Percentiles rank a stretch among this genome's conserved stretches.
phyloP scores from a whole-genome alignment of 345 rosid genomes.

The Pseudoturritis turrita region DNA sequence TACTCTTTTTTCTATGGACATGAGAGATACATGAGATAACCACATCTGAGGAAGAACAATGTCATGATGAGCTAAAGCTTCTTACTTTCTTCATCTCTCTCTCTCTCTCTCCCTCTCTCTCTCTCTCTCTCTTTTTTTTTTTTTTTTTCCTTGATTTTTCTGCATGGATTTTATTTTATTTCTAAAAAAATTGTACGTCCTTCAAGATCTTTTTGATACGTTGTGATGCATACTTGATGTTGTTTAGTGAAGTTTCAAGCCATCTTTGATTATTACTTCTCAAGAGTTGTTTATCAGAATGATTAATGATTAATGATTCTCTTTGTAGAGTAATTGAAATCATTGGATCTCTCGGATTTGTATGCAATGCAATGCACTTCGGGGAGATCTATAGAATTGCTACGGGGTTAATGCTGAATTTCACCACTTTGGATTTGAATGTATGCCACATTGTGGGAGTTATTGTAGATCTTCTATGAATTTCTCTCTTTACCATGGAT shows the following conservation, averaged over 20 bases:
- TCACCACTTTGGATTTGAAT: neutral
- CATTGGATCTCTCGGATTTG: slow-evolving; percentile 21
- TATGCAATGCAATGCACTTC: slow-evolving; percentile 2
- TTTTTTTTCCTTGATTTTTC: neutral
- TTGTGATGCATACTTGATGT: slow-evolving; percentile 7
- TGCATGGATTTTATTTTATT: slow-evolving; percentile 18
- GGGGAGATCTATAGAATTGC: slow-evolving; percentile 2
- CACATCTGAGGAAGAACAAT: neutral
- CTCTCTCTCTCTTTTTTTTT: neutral
- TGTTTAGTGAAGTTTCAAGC: neutral
- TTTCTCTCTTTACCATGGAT: neutral
- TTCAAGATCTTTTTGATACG: slow-evolving; percentile 13
- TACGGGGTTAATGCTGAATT: neutral
- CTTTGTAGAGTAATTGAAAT: neutral
- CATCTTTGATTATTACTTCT: slow-evolving; percentile 7
- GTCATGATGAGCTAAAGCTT: slow-evolving; percentile 18
- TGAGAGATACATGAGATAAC: neutral
- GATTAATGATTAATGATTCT: neutral
- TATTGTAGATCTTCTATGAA: neutral
- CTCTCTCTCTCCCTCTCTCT: neutral
- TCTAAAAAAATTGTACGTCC: slow-evolving; percentile 4
- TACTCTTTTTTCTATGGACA: slow-evolving; percentile 1
- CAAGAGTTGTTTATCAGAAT: neutral
- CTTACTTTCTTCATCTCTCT: neutral
- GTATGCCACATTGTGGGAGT: neutral